Percentiles rank a stretch among this genome's conserved stretches.
phyloP scores from a whole-genome alignment of 306 rosid species.

The Carpinus viminea region DNA sequence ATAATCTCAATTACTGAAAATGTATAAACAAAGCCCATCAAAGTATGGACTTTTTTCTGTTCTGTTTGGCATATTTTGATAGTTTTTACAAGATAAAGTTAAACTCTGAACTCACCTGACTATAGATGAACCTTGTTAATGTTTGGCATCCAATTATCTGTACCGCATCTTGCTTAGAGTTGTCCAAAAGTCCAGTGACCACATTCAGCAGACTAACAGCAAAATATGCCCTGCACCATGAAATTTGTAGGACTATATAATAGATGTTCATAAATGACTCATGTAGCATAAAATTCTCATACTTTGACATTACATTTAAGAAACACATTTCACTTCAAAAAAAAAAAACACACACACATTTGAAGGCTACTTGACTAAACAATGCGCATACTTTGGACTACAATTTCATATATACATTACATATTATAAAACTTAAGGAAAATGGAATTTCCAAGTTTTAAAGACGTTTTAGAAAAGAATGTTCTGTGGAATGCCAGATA shows the following conservation, averaged over 20 bases:
- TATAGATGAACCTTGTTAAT: slow-evolving; percentile 72
- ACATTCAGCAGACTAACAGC: slow-evolving; percentile 79
- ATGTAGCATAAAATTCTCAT: background rate
- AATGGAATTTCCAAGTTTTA: background rate
- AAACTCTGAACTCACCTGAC: slow-evolving; percentile 58
- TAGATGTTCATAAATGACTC: background rate
- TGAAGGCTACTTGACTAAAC: background rate
- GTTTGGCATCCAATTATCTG: slow-evolving; percentile 83
- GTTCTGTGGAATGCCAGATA: background rate
- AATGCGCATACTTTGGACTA: background rate
- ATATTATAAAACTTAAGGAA: background rate
- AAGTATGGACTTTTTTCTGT: background rate
- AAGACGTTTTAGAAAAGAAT: background rate
- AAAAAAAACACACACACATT: too few relatives aligned
- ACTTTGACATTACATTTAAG: too few relatives aligned
- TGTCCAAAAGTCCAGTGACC: slow-evolving; percentile 66
- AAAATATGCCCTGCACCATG: slow-evolving; percentile 73
- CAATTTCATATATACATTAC: background rate
- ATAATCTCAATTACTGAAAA: background rate
- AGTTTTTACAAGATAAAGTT: background rate
- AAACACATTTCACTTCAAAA: background rate
- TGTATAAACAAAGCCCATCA: background rate
- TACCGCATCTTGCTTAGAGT: slow-evolving; percentile 72
- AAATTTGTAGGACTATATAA: background rate
- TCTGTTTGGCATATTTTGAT: slow-evolving; percentile 4